Conservation (phyloP, 768 basidiomycete species). For the Candolleomyces efflorescens region DNA sequence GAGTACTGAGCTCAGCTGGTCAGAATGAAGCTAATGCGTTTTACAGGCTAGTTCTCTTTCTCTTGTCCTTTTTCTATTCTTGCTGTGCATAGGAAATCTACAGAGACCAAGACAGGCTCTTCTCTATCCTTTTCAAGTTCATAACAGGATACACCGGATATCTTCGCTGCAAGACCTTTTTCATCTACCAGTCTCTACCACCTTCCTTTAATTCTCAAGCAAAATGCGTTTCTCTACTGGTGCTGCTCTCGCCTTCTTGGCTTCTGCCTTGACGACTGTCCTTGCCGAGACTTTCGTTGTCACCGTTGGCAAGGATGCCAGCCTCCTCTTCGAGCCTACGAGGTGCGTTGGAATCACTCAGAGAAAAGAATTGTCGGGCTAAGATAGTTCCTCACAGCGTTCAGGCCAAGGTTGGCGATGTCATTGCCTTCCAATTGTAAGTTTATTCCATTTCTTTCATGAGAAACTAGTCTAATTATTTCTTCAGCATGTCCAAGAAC, state of each 20-base stretch:
- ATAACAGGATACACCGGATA: background rate
- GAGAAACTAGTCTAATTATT: background rate
- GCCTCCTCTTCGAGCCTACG: conserved; percentile 22
- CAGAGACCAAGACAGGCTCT: conserved; percentile 4
- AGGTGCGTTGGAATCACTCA: no score
- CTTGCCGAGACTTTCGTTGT: conserved; percentile 27
- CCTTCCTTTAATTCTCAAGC: background rate
- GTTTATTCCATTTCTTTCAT: conserved; percentile 9
- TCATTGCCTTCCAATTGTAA: conserved; percentile 43
- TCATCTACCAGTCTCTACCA: background rate
- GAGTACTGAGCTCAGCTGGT: background rate
- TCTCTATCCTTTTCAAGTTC: background rate
- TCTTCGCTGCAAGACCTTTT: background rate
- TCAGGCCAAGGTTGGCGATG: conserved; percentile 31
- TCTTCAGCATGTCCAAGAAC: conserved; percentile 31
- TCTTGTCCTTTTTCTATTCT: background rate
- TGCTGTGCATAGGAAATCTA: conserved; percentile 3
- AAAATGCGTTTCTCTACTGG: conserved; percentile 11
- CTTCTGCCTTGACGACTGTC: conserved; percentile 1
- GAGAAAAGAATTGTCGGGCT: no score
- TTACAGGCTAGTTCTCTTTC: conserved; percentile 7
- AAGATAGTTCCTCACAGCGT: conserved; percentile 17
- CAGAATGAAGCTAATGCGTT: background rate
- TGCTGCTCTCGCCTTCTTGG: conserved; percentile 8
- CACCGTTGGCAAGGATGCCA: conserved; percentile 25